Evolutionary conservation across 2,329 filamentous ascomycete genomes (phyloP), one percentile per base, ranked within the genome.

Genomic region (Talaromyces sp.): DNA sequence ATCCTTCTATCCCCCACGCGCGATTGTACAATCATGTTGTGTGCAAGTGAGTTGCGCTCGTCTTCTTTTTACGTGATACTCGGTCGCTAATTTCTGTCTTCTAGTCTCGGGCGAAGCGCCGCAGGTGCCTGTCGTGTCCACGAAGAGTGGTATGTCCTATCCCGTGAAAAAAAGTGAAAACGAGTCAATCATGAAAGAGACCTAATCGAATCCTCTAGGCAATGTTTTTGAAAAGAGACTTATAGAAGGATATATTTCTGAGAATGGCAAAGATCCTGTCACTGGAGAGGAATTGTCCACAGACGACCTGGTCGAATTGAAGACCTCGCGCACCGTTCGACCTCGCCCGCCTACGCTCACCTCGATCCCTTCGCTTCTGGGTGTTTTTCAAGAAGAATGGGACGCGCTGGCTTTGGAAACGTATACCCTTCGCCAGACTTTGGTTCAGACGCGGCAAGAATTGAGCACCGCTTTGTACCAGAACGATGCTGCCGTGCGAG

Each of bases 351-450:
- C 94, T 32, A 92, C 91, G 35, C 86, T 97, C 69, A 97, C 94
- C 58, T 99, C 94, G 41, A 96, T 99, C 71, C 94, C 94, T 24
- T 92, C 94, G 19, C 85, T 99, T 59, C 88, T 99, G 59, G 89
- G 91, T 55, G 89, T 92, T 43, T 97, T 99, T 75, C 94, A 99
- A 75, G 96, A 96, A 75, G 94, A 99, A 81, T 99, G 94, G 94
- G 94, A 99, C 74, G 88, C 92, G 9, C 80, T 97, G 51, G 91
- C 93, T 12, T 81, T 97, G 38, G 94, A 99, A 78, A 90, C 91
- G 56, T 97, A 92, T 75, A 94, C 91, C 66, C 80, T 97, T 62
- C 89, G 90, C 77, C 90, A 97, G 75, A 91, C 96, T 72, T 81
- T 99, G 63, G 84, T 88, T 56, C 90, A 96, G 73, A 96, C 92